Conservation (phyloP, 495 filamentous ascomycete species). For the Aspergillus campestris region DNA sequence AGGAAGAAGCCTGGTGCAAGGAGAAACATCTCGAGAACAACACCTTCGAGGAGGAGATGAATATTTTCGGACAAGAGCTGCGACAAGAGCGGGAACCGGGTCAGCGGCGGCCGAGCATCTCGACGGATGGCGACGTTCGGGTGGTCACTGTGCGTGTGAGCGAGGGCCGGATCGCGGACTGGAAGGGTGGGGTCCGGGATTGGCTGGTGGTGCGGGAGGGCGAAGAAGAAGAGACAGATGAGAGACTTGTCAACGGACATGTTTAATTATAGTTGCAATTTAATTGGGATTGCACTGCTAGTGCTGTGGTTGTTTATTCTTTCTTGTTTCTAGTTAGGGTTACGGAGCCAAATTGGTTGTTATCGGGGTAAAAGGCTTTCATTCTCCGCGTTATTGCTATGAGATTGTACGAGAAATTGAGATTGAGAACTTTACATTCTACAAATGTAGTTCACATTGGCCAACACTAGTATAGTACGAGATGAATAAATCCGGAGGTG, state of each 20-base stretch:
- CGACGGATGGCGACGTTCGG: slow-evolving; percentile 62
- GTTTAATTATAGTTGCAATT: neutral
- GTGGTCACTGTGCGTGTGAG: slow-evolving; percentile 67
- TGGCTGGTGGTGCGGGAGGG: slow-evolving; percentile 48
- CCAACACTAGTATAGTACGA: no score
- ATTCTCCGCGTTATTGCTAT: no score
- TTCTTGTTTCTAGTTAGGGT: neutral
- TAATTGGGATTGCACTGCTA: neutral
- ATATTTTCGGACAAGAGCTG: slow-evolving; percentile 34
- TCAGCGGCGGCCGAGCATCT: slow-evolving; percentile 37
- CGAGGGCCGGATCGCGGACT: slow-evolving; percentile 71
- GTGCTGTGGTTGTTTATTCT: neutral
- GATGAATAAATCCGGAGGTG: no score
- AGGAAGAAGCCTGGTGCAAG: slow-evolving; percentile 76
- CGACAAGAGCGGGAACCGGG: slow-evolving; percentile 12
- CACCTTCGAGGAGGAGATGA: slow-evolving; percentile 56
- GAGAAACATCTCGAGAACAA: slow-evolving; percentile 84
- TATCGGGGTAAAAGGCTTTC: neutral
- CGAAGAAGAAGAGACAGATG: slow-evolving; percentile 14
- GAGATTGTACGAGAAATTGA: no score
- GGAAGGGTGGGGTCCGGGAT: slow-evolving; percentile 71
- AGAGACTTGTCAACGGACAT: slow-evolving; percentile 32
- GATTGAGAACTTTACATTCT: no score
- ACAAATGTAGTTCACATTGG: no score
- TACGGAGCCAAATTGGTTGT: neutral